Percentiles rank a stretch among this genome's conserved stretches.
These are phyloP conservation scores for Vickermania ingenoplastis DNA, from an alignment of 208 protist species.

Conservation along the genomic window DNA sequence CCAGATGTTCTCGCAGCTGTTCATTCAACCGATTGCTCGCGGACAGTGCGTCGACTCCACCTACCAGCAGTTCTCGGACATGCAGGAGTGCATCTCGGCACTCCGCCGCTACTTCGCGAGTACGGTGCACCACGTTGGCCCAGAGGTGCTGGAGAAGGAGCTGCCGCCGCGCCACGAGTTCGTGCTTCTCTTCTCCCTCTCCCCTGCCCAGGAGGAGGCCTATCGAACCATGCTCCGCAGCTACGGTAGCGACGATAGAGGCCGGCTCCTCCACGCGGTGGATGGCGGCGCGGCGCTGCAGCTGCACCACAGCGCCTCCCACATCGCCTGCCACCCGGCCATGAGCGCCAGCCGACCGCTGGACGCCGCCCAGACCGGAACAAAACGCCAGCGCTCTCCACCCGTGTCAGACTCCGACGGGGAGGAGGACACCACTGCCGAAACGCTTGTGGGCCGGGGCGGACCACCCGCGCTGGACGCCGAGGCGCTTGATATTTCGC, in stretches of 20 bases:
- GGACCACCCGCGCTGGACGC: slow-evolving; percentile 2
- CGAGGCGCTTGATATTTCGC: slow-evolving; percentile 14
- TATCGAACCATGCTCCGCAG: slow-evolving; percentile 55
- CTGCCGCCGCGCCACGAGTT: slow-evolving; percentile 63
- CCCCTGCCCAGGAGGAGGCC: slow-evolving; percentile 36
- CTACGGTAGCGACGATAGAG: slow-evolving; percentile 1
- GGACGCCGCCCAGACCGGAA: background rate
- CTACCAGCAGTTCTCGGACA: slow-evolving; percentile 56
- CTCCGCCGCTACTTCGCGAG: slow-evolving; percentile 53
- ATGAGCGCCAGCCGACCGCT: slow-evolving; percentile 3
- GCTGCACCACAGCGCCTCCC: slow-evolving; percentile 60
- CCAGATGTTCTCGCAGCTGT: slow-evolving; percentile 42
- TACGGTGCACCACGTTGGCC: slow-evolving; percentile 63
- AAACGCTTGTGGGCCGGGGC: background rate
- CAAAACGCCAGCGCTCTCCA: background rate
- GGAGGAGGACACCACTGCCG: background rate
- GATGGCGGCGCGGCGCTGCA: slow-evolving; percentile 15
- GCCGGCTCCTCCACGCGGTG: slow-evolving; percentile 1
- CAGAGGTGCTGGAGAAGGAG: slow-evolving; percentile 52
- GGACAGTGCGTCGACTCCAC: slow-evolving; percentile 64
- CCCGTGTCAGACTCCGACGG: background rate
- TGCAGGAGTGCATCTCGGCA: slow-evolving; percentile 65
- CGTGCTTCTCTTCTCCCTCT: slow-evolving; percentile 57
- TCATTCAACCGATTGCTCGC: slow-evolving; percentile 52
- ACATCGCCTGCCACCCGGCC: slow-evolving; percentile 61